Evolutionary conservation across 1,284 basidiomycete genomes (phyloP).

Genomic region (Melampsora americana): DNA sequence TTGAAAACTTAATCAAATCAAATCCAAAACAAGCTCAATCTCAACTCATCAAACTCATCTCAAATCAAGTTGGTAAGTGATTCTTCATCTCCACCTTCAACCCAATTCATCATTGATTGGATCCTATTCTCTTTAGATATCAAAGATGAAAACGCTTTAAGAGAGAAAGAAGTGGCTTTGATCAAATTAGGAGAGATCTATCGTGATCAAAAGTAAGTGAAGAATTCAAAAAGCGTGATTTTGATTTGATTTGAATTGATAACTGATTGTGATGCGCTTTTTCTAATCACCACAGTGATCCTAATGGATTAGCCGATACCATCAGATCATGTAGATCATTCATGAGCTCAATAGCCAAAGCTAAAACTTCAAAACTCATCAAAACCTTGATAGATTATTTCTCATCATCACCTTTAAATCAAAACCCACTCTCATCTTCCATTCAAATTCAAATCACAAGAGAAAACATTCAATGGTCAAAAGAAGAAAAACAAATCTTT

Average conservation of each 20-base stretch:
- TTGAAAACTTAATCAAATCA: conserved; percentile 29
- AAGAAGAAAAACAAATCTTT: conserved; percentile 87
- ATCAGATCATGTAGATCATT: conserved; percentile 82
- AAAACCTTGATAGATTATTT: conserved; percentile 44
- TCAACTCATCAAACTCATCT: conserved; percentile 34
- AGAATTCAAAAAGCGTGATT: conserved; percentile 1
- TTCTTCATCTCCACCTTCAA: not conserved
- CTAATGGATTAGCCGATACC: conserved; percentile 77
- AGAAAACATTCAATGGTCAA: conserved; percentile 92
- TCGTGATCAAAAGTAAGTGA: conserved; percentile 72
- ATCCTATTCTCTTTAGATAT: conserved; percentile 34
- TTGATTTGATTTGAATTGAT: not conserved
- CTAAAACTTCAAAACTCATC: conserved; percentile 92
- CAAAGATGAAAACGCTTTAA: conserved; percentile 63
- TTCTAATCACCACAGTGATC: conserved; percentile 48
- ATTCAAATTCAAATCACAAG: conserved; percentile 81
- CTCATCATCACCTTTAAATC: conserved; percentile 30
- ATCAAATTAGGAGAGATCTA: conserved; percentile 83
- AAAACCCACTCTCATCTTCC: conserved; percentile 49
- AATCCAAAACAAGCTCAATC: conserved; percentile 17
- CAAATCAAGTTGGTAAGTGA: conserved; percentile 27
- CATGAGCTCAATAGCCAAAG: conserved; percentile 92
- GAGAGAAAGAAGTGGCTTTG: conserved; percentile 81
- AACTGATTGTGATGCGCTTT: not conserved
- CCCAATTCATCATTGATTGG: not conserved